Evolutionary conservation across 169 alveolate genomes (phyloP).

Genomic region (Neospora caninum): DNA sequence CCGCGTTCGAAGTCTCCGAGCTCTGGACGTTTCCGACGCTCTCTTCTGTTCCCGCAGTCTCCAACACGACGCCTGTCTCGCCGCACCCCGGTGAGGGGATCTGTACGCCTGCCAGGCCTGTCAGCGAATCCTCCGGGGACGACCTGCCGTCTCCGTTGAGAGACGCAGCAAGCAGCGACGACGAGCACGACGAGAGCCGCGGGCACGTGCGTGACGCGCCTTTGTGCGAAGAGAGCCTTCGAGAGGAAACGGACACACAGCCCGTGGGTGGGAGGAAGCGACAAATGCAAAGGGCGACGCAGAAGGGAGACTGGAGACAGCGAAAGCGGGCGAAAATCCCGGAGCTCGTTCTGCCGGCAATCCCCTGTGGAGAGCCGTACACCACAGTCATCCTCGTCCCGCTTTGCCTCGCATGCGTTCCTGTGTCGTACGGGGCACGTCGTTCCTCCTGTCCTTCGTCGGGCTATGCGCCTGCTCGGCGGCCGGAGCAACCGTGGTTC

Average conservation of each 20-base stretch:
- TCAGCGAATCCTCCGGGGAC: not conserved
- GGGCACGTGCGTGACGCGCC: not conserved
- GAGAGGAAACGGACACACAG: not conserved
- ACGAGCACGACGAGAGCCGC: not conserved
- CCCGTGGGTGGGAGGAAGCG: not conserved
- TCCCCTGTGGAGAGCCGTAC: conserved; percentile 1
- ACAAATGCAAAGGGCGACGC: not conserved
- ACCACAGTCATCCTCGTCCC: conserved; percentile 11
- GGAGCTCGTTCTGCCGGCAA: not conserved
- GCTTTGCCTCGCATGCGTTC: not conserved
- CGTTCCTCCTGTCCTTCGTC: not conserved
- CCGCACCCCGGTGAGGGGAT: not conserved
- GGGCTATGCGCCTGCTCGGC: too few relatives aligned
- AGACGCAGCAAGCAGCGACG: not conserved
- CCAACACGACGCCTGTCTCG: not conserved
- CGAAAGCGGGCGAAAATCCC: not conserved
- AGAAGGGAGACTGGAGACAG: too few relatives aligned
- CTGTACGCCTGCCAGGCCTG: not conserved
- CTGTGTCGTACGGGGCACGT: not conserved
- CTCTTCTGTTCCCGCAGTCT: not conserved
- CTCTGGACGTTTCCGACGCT: not conserved
- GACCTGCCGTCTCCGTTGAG: not conserved
- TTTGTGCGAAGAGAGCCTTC: not conserved
- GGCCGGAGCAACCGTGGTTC: not conserved
- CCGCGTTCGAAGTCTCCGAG: not conserved